phyloP scores from a whole-genome alignment of 2,329 filamentous ascomycete genomes.

The Raffaelea arxii region DNA sequence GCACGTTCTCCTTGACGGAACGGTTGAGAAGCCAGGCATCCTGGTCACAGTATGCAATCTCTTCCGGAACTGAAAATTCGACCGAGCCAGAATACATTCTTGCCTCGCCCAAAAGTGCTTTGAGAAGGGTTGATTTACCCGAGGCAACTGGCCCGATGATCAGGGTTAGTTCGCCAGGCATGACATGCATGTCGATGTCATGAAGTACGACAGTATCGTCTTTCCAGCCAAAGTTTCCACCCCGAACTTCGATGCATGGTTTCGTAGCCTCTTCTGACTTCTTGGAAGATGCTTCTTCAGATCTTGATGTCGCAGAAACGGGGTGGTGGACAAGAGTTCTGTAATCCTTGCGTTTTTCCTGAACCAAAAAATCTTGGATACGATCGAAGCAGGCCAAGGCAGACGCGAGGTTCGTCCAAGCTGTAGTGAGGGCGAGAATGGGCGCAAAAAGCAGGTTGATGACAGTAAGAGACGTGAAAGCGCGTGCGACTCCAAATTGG shows the following conservation, averaged over 20 bases:
- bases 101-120: slow-evolving; percentile 28
- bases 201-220: slow-evolving; percentile 4
- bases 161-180: slow-evolving; percentile 19
- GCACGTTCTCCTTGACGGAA: slow-evolving; percentile 28
- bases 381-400: slow-evolving; percentile 11
- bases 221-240: slow-evolving; percentile 8
- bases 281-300: slow-evolving; percentile 1
- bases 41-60: slow-evolving; percentile 32
- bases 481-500: slow-evolving; percentile 9
- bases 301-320: no score
- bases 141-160: slow-evolving; percentile 31
- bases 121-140: slow-evolving; percentile 31
- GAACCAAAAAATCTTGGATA: slow-evolving; percentile 10
- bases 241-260: slow-evolving; percentile 4
- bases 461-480: slow-evolving; percentile 9
- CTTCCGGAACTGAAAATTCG: slow-evolving; percentile 12
- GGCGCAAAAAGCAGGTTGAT: slow-evolving; percentile 9
- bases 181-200: slow-evolving; percentile 8
- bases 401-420: slow-evolving; percentile 9
- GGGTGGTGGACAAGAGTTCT: slow-evolving; percentile 3
- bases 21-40: slow-evolving; percentile 32
- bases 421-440: slow-evolving; percentile 7
- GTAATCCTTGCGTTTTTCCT: slow-evolving; percentile 10
- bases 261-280: slow-evolving; percentile 1
- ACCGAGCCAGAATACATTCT: slow-evolving; percentile 17